Base-by-base conservation (phyloP, 352 stramenopile species). In the Globisporangium paddicum region DNA sequence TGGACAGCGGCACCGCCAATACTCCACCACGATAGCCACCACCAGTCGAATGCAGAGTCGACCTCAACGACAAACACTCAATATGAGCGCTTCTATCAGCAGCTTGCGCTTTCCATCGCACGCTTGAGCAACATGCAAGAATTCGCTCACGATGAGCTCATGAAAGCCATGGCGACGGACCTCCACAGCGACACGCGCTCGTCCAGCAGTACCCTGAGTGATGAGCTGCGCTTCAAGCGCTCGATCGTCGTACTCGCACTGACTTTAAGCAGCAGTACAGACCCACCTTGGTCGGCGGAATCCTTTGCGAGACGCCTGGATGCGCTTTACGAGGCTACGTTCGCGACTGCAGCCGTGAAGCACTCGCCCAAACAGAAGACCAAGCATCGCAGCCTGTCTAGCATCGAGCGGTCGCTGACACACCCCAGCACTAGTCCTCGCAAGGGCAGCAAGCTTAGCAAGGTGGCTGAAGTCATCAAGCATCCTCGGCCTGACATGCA, bases 301-400 rank as follows among this genome's bases (percentile, higher is more conserved):
- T 28, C 28, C 18, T 16, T 55, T 18, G 48, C 26, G 7, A 55
- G 14, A 6, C n/a, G 18, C 11, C 30, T 55, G 2, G 28, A 25
- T 13, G 48, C 40, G 3, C 32, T 44, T 4, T 44, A 57, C 11
- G 50, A 57, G n/a, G 35, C 21, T 4, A 35, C 30, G 11, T 28
- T 32, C 28, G 7, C 23, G 10, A 14, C 50, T 46, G 34, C 35
- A 21, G 21, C 21, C 19, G 35, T 14, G 34, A 48, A 28, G 35
- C 26, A 47, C 23, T 47, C 50, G 11, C 50, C 35, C 10, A 23
- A 57, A 7, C 23, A 16, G 40, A 44, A 30, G 35, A 9, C 19
- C 16, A 57, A 57, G 50, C 50, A 57, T 21, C 23, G 8, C 50
- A 57, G 34, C 28, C 37, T 37, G 50, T 48, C 50, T 1, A 44